These are phyloP conservation scores for Fragilariopsis cylindrus DNA, from an alignment of 108 stramenopile species.

Conservation along the genomic window DNA sequence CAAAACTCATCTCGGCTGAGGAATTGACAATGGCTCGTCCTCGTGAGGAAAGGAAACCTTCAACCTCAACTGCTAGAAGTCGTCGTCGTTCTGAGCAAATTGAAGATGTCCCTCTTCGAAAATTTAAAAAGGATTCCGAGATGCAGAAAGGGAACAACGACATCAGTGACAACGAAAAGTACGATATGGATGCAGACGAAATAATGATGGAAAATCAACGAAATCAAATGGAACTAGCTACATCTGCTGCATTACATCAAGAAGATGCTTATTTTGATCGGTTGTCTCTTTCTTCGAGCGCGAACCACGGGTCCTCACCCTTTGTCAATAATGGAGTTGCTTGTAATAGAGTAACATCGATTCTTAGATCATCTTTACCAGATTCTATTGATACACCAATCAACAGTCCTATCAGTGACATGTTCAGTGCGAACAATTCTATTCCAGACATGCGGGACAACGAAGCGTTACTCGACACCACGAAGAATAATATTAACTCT, in stretches of 20 bases:
- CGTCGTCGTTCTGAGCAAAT: constrained; percentile 13
- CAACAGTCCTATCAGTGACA: constrained; percentile 22
- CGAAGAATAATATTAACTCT: neutral
- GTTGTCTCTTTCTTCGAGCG: constrained; percentile 13
- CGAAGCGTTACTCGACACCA: neutral
- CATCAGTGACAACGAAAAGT: too few relatives aligned
- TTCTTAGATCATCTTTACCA: constrained; percentile 8
- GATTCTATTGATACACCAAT: neutral
- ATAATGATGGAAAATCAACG: neutral
- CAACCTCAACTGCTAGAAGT: neutral
- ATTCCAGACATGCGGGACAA: constrained; percentile 1
- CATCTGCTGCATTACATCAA: constrained; percentile 32
- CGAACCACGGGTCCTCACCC: constrained; percentile 19
- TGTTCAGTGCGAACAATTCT: constrained; percentile 18
- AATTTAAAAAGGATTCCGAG: neutral
- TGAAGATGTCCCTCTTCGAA: neutral
- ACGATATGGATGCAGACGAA: neutral
- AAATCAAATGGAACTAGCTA: constrained; percentile 1
- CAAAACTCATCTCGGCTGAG: neutral
- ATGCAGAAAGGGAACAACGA: neutral
- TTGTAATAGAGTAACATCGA: constrained; percentile 8
- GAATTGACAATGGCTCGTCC: neutral
- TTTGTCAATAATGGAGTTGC: constrained; percentile 20
- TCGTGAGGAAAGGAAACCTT: neutral
- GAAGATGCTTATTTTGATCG: constrained; percentile 37